Evolutionary conservation across 164 flowering plant genomes (phyloP).

Genomic region (Stephania cephalantha): DNA sequence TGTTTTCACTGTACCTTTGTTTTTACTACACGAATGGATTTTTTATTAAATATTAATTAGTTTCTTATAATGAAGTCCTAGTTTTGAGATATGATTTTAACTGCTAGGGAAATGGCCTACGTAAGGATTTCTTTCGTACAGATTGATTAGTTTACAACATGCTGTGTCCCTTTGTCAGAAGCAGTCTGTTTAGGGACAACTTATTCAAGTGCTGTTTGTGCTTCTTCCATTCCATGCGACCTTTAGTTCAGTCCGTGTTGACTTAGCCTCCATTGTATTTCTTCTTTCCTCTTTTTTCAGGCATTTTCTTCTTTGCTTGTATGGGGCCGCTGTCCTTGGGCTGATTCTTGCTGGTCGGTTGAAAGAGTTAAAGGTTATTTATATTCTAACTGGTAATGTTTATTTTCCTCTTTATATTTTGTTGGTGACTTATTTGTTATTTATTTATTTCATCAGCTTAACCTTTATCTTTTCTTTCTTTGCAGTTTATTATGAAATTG

Average conservation of each 20-base stretch:
- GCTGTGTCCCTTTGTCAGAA: neutral
- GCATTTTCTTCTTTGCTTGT: slow-evolving; percentile 86
- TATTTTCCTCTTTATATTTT: neutral
- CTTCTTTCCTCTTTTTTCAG: slow-evolving; percentile 27
- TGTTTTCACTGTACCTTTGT: too few species aligned
- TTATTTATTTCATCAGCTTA: neutral
- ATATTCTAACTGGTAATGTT: slow-evolving; percentile 66
- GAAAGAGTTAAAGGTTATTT: slow-evolving; percentile 54
- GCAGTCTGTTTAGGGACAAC: neutral
- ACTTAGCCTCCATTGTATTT: neutral
- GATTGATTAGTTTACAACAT: neutral
- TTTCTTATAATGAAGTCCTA: neutral
- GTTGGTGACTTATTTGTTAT: slow-evolving; percentile 6
- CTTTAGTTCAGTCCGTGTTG: neutral
- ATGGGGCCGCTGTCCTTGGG: slow-evolving; percentile 65
- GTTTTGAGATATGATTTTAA: neutral
- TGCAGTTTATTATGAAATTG: slow-evolving; percentile 90
- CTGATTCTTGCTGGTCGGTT: slow-evolving; percentile 74
- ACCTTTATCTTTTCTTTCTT: slow-evolving; percentile 10
- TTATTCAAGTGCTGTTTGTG: neutral
- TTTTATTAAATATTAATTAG: too few species aligned
- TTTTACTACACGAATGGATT: too few species aligned
- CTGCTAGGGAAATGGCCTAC: neutral
- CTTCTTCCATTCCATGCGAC: neutral
- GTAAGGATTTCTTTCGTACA: neutral